Conservation (phyloP, 2,329 filamentous ascomycete genomes). For the Colletotrichum godetiae region DNA sequence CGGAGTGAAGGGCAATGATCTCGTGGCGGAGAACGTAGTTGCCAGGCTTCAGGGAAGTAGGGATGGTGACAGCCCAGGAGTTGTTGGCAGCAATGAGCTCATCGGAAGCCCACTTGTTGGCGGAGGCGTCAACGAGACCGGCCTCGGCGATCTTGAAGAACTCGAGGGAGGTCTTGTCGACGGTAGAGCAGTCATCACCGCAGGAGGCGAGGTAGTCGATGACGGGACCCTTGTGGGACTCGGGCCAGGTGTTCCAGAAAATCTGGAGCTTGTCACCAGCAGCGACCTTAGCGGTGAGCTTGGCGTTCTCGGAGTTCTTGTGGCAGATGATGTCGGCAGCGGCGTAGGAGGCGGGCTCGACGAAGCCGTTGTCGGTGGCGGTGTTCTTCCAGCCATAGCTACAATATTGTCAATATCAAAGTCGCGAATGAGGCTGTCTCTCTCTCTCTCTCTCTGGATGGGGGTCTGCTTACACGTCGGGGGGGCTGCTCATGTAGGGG, state of each 20-base stretch:
- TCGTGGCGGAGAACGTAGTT: constrained; percentile 68
- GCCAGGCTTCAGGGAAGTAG: constrained; percentile 57
- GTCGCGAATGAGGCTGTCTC: background rate
- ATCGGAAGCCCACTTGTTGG: constrained; percentile 67
- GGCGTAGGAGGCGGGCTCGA: constrained; percentile 54
- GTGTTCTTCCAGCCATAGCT: constrained; percentile 46
- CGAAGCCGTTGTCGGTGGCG: constrained; percentile 56
- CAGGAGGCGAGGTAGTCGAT: constrained; percentile 70
- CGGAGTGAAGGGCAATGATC: constrained; percentile 66
- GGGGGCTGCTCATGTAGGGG: constrained; percentile 39
- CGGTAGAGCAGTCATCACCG: constrained; percentile 63
- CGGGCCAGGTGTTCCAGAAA: constrained; percentile 75
- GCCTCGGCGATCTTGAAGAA: constrained; percentile 71
- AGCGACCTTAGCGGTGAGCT: constrained; percentile 56
- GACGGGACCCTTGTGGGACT: constrained; percentile 70
- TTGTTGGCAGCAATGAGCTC: constrained; percentile 58
- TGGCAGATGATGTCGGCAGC: constrained; percentile 61
- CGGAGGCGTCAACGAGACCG: constrained; percentile 53
- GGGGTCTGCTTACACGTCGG: constrained; percentile 39
- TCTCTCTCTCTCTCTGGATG: too few relatives aligned
- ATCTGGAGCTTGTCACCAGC: constrained; percentile 70
- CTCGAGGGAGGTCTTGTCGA: constrained; percentile 61
- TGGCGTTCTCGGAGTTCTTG: constrained; percentile 52
- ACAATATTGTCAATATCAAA: constrained; percentile 37
- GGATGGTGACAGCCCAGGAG: constrained; percentile 60